Percentiles rank a stretch among this genome's conserved stretches.
Conservation (phyloP, 371 early-diverging fungal genomes). For the Mortierella sp. region DNA sequence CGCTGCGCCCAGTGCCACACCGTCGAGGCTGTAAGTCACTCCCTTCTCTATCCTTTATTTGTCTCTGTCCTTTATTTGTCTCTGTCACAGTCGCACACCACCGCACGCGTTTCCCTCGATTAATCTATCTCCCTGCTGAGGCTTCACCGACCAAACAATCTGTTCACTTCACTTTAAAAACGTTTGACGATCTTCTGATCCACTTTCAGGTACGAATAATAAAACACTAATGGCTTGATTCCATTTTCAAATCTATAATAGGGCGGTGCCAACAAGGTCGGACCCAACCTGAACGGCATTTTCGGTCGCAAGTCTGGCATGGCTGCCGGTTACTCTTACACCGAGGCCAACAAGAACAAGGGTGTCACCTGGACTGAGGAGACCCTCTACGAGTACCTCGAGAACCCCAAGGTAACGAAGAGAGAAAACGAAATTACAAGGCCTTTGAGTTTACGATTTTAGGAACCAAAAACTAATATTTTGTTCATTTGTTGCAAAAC, state of each 20-base stretch:
- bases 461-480: background rate
- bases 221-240: no score
- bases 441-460: background rate
- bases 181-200: no score
- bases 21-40: conserved; percentile 78
- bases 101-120: no score
- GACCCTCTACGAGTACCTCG: conserved; percentile 86
- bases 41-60: no score
- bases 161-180: no score
- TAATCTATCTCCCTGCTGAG: no score
- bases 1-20: conserved; percentile 99
- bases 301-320: conserved; percentile 91
- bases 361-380: conserved; percentile 89
- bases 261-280: conserved; percentile 92
- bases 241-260: conserved; percentile 29
- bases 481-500: conserved; percentile 39
- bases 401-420: conserved; percentile 86
- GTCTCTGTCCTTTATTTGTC: no score
- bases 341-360: conserved; percentile 91
- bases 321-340: conserved; percentile 90
- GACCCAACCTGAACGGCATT: conserved; percentile 94
- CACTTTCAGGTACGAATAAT: no score
- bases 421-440: background rate
- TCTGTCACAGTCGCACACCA: no score
- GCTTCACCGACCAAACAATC: no score